These are phyloP conservation scores for Azolla pinnata DNA, from an alignment of 75 land plant genomes.

Conservation along the genomic window DNA sequence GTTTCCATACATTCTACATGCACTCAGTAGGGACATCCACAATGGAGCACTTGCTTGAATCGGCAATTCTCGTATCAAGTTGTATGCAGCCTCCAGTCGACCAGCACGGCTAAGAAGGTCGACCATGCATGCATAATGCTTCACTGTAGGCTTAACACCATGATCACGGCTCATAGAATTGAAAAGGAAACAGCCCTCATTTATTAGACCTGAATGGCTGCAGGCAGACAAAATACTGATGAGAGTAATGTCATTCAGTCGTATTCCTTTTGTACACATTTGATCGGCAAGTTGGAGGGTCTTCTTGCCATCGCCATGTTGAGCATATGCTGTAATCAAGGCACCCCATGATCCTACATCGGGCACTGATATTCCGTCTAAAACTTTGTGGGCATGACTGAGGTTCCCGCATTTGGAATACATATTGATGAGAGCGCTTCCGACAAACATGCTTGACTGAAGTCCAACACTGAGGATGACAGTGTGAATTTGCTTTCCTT, in stretches of 20 bases:
- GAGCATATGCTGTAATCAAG: conserved; percentile 14
- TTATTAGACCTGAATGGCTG: conserved; percentile 16
- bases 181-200: conserved; percentile 14
- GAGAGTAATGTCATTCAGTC: conserved; percentile 14
- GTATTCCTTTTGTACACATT: conserved; percentile 7
- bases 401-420: conserved; percentile 12
- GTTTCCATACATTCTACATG: conserved; percentile 38
- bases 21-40: conserved; percentile 35
- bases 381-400: conserved; percentile 1
- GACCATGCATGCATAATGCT: conserved; percentile 30
- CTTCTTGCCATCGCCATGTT: conserved; percentile 9
- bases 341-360: conserved; percentile 21
- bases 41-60: conserved; percentile 12
- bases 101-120: conserved; percentile 33
- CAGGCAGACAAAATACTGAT: conserved; percentile 17
- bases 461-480: conserved; percentile 3
- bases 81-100: conserved; percentile 6
- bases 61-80: conserved; percentile 11
- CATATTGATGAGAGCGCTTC: conserved; percentile 14
- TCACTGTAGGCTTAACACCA: conserved; percentile 3
- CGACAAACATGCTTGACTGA: conserved; percentile 3
- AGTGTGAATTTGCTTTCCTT: conserved; percentile 7
- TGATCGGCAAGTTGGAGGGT: conserved; percentile 4
- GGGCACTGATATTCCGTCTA: not conserved
- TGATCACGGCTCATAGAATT: conserved; percentile 14